Conservation (phyloP, 306 rosid species). For the Geum urbanum region DNA sequence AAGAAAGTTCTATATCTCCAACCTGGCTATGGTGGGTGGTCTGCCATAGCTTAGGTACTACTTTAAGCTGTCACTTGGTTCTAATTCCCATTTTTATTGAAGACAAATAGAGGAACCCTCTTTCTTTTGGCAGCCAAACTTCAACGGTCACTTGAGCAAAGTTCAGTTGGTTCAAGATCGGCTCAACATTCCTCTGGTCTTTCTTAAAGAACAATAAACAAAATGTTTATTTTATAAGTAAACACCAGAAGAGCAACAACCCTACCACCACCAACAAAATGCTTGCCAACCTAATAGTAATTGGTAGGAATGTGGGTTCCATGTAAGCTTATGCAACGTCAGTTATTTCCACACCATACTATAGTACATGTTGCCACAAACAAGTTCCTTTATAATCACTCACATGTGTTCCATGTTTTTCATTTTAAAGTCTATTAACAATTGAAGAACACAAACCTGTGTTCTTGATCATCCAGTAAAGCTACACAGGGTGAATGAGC, state of each 20-base stretch:
- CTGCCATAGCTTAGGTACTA: conserved; percentile 21
- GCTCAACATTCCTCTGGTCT: conserved; percentile 21
- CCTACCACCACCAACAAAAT: conserved; percentile 30
- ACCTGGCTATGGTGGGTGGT: conserved; percentile 39
- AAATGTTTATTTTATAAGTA: conserved; percentile 22
- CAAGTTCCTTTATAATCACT: conserved; percentile 11
- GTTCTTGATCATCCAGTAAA: conserved; percentile 19
- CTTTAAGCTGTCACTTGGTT: conserved; percentile 29
- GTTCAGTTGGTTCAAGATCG: conserved; percentile 26
- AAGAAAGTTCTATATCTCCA: conserved; percentile 5
- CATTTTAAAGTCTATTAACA: background rate
- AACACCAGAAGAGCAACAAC: conserved; percentile 42
- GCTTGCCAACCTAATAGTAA: conserved; percentile 25
- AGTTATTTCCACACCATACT: conserved; percentile 9
- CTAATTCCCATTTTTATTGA: conserved; percentile 12
- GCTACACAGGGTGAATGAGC: conserved; percentile 34
- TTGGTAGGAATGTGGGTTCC: conserved; percentile 9
- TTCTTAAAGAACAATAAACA: conserved; percentile 14
- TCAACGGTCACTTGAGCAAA: conserved; percentile 41
- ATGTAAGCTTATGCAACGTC: conserved; percentile 6
- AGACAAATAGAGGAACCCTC: background rate
- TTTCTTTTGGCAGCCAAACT: conserved; percentile 54
- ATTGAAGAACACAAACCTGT: background rate
- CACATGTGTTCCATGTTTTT: conserved; percentile 10
- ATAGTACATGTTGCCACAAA: conserved; percentile 6